Base-by-base conservation (phyloP, 148 eudicot species). In the Limonium bicolor region DNA sequence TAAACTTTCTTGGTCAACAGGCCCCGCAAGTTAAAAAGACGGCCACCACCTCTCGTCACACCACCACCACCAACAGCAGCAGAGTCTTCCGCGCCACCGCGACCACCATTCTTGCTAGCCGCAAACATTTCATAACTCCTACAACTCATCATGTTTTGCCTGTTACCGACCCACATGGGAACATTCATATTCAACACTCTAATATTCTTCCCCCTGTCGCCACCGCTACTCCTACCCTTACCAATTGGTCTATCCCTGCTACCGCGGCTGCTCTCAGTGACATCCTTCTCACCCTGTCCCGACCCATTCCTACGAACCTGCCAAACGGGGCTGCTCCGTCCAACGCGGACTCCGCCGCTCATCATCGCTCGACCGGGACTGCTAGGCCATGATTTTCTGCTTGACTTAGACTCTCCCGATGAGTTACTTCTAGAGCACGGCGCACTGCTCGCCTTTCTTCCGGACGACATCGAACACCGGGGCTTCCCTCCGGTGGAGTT, bases 401-500 rank as follows among this genome's bases (percentile, higher is more conserved):
- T 48, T 0, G 78, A 55, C 60, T 83, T 83, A 0, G 94, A 78
- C 48, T 83, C 94, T 0, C 94, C 86, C 0, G 78, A 71, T 0
- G 97, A 88, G 68, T 88, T 88, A 21, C 95, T 84, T 49, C 97
- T 46, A 2, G 97, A 88, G 19, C 97, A 88, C 5, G 97, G 97
- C 21, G 97, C 97, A 28, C 92, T 80, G 41, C 84, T 80, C 6
- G 66, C 86, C 21, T 84, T 83, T 73, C 97, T 67, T 19, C 48
- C 14, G 18, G 55, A 28, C 36, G 44, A 26, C 5, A 13, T 40
- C 44, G 33, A 29, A 8, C 33, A 29, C 9, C 22, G 22, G 20
- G 17, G 22, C 10, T 24, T 17, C 44, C 15, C 36, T 41, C 55
- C 12, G 58, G 59, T 28, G 4, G 66, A 65, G 27, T 77, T 80